A percentile compares a stretch with the other conserved stretches of the same genome.
These are phyloP conservation scores for Cercospora beticola DNA, from an alignment of 2,329 filamentous ascomycete genomes.

Conservation along the genomic window DNA sequence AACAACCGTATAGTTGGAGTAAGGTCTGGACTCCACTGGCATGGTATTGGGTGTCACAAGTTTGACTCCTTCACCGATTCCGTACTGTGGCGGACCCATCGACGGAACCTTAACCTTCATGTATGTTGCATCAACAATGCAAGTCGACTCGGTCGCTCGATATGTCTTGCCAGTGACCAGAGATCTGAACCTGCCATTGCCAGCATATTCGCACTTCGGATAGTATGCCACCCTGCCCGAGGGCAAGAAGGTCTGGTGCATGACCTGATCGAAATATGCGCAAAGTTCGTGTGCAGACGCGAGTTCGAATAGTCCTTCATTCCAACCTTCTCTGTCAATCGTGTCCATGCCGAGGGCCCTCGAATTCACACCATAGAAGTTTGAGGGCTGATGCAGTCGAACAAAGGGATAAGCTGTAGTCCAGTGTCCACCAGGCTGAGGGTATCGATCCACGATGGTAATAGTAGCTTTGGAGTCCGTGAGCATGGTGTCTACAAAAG, in stretches of 20 bases:
- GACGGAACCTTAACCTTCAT: slow-evolving; percentile 24
- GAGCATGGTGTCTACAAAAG: background rate
- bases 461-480: background rate
- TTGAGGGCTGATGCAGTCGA: slow-evolving; percentile 25
- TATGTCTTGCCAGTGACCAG: slow-evolving; percentile 17
- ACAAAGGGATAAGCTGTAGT: slow-evolving; percentile 26
- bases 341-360: slow-evolving; percentile 14
- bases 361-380: slow-evolving; percentile 29
- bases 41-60: slow-evolving; percentile 22
- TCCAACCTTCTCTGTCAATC: slow-evolving; percentile 24
- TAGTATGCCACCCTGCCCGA: slow-evolving; percentile 25
- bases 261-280: slow-evolving; percentile 21
- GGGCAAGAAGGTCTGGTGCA: slow-evolving; percentile 22
- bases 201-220: slow-evolving; percentile 22
- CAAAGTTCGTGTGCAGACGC: slow-evolving; percentile 19
- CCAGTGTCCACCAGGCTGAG: slow-evolving; percentile 28
- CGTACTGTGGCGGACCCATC: slow-evolving; percentile 22
- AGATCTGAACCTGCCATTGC: slow-evolving; percentile 17
- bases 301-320: slow-evolving; percentile 24
- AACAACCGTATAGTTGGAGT: slow-evolving; percentile 22
- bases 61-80: slow-evolving; percentile 13
- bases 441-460: slow-evolving; percentile 5
- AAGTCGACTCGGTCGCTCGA: slow-evolving; percentile 7
- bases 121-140: slow-evolving; percentile 27
- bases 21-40: background rate